Base-by-base conservation (phyloP, 2,329 filamentous ascomycete genomes). In the Orbilia brochopaga region DNA sequence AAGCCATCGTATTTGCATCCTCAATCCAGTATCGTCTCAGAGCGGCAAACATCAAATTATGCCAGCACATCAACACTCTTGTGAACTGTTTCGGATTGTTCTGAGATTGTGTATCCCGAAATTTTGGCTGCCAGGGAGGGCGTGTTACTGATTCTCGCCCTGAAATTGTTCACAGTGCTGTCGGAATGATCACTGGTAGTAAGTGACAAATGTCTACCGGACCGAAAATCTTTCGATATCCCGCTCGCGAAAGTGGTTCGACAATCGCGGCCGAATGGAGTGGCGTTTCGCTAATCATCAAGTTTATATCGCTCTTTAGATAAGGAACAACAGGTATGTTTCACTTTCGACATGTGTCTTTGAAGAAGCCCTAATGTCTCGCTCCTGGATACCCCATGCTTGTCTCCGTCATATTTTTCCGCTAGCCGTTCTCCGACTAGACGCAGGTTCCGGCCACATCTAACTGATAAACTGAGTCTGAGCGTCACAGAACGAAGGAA, bases 81-180 rank as follows among this genome's bases (percentile, higher is more conserved):
- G 27, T 56, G 52, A 27, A 52, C 13, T n/a, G 21, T 44, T 23
- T 27, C 15, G 32, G 42, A 44, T 19, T 32, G 27, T 8, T 32
- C 27, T 32, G 3, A 4, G 3, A 32, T 32, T 8, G 4, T 8
- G 8, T 3, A 4, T 32, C 27, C 27, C 27, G 27, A 32, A 32
- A 32, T 32, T 8, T 3, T 8, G n/a, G 27, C 27, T 32, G 27
- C 3, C 27, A 53, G 48, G 59, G 51, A n/a, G n/a, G 66, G 66
- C 64, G 65, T 53, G 65, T 58, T 69, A 69, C 61, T 56, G 57
- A 63, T 58, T 59, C 42, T 44, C 58, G 24, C 13, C 58, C 65
- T 40, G 54, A 58, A 58, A 63, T 23, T 6, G 13, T 46, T 58
- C 52, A 58, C 46, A 69, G 58, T 53, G 53, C 58, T 23, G 53